Evolutionary conservation across 345 rosid genomes (phyloP), one percentile per base, ranked within the genome.

Genomic region (Streptanthus diversifolius): DNA sequence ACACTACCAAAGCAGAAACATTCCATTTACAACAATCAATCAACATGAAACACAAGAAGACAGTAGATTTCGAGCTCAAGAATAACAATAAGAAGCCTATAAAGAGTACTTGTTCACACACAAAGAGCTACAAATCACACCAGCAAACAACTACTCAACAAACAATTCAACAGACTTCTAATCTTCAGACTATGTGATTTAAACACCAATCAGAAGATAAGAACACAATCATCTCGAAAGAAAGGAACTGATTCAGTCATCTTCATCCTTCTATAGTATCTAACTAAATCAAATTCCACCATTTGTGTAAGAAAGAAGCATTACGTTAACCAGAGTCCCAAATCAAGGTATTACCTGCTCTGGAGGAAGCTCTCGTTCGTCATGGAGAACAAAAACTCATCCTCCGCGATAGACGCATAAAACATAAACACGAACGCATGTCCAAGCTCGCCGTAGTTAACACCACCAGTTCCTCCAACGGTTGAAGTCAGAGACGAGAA

Each of bases 361-460:
- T 0, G 86, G 70, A 15, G 93, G 75, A 80, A 90, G 83, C 25
- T 90, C 87, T 2, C 96, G 88, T 21, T 82, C 90, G 5, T 98
- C 99, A 68, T 84, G 93, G 52, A 95, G 82, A 45, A 95, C 68
- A 44, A 91, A 84, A 44, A 74, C 86, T 90, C 99, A 45, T 85
- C 96, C 78, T 78, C 88, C 13, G 14, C 85, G 79, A 80, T 81
- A 80, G 87, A 90, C 4, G 78, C 88, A 80, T 95, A 97, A 63
- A 91, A 85, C 1, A 95, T 87, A 48, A 95, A 95, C 70, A 90
- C 96, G 63, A 95, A 90, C n/a, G 87, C 93, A 17, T 98, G 98
- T 13, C 91, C 95, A 40, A 78, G 15, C 77, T 48, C 80, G 41
- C 70, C 58, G 59, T 32, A 79, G 8, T 69, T 71, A 1, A 62